phyloP scores from a whole-genome alignment of 2,329 filamentous ascomycete genomes.

The Aureobasidium mangrovei region DNA sequence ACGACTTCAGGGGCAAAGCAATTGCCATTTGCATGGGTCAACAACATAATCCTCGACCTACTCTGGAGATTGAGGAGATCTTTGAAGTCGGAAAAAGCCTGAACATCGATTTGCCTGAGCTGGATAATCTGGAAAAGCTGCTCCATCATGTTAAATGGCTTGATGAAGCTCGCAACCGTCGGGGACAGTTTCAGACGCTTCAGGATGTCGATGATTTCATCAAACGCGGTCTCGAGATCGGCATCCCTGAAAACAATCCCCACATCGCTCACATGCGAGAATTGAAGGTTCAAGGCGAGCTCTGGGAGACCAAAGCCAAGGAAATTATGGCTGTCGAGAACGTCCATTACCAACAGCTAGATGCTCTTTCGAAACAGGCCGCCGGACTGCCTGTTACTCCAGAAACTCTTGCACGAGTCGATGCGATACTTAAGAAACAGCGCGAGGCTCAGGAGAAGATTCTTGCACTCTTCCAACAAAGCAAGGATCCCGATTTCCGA shows the following conservation, averaged over 20 bases:
- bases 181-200: constrained; percentile 55
- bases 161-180: constrained; percentile 57
- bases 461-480: constrained; percentile 68
- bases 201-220: constrained; percentile 74
- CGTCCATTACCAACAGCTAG: constrained; percentile 89
- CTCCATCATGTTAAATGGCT: constrained; percentile 86
- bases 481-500: constrained; percentile 62
- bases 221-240: constrained; percentile 64
- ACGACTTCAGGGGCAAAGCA: constrained; percentile 77
- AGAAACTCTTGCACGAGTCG: constrained; percentile 72
- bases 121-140: constrained; percentile 70
- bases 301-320: constrained; percentile 88
- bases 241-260: constrained; percentile 71
- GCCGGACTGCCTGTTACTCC: constrained; percentile 68
- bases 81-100: constrained; percentile 84
- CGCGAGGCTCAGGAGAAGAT: constrained; percentile 89
- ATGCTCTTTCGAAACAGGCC: constrained; percentile 81
- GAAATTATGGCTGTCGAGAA: constrained; percentile 87
- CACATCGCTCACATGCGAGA: constrained; percentile 68
- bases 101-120: constrained; percentile 83
- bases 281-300: constrained; percentile 64
- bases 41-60: constrained; percentile 54
- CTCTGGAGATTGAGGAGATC: constrained; percentile 75
- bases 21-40: constrained; percentile 79
- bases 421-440: constrained; percentile 91